Percentiles rank a stretch among this genome's conserved stretches.
Conservation (phyloP, 2,329 filamentous ascomycete genomes). For the Hymenoscyphus scutula region DNA sequence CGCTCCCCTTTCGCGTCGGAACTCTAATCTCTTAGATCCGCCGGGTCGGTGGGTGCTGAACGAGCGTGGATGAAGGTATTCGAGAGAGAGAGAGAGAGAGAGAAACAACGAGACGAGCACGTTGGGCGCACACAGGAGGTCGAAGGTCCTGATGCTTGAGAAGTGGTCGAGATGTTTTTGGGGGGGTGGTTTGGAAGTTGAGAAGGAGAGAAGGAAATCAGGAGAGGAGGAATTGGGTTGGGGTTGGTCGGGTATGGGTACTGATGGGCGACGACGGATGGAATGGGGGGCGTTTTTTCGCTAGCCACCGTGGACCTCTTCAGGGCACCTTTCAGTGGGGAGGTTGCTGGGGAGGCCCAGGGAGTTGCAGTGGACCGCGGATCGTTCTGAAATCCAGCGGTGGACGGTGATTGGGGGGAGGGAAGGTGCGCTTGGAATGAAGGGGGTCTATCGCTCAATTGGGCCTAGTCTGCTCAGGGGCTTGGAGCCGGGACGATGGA, state of each 20-base stretch:
- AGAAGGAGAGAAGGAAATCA: neutral
- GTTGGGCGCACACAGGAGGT: neutral
- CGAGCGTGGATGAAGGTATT: conserved; percentile 16
- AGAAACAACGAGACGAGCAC: conserved; percentile 4
- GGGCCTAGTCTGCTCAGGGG: conserved; percentile 11
- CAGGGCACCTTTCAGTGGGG: neutral
- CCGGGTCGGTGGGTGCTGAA: conserved; percentile 11
- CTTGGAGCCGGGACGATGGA: neutral
- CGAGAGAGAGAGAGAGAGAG: too few species aligned
- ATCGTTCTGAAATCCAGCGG: conserved; percentile 17
- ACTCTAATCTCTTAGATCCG: conserved; percentile 10
- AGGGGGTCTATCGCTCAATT: conserved; percentile 14
- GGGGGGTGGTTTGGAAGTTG: conserved; percentile 1
- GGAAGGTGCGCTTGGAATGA: conserved; percentile 22
- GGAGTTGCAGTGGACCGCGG: conserved; percentile 6
- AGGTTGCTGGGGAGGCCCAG: neutral
- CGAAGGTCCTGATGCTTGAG: conserved; percentile 6
- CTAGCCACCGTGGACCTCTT: neutral
- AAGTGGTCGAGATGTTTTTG: conserved; percentile 15
- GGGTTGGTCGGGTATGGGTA: neutral
- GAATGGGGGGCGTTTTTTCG: conserved; percentile 10
- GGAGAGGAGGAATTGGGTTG: conserved; percentile 12
- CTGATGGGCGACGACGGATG: conserved; percentile 3
- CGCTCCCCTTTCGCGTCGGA: conserved; percentile 19
- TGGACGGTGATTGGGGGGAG: conserved; percentile 8